A percentile compares a stretch with the other conserved stretches of the same genome.
These are phyloP conservation scores for Dalbergia cochinchinensis DNA, from an alignment of 306 rosid species.

Conservation along the genomic window DNA sequence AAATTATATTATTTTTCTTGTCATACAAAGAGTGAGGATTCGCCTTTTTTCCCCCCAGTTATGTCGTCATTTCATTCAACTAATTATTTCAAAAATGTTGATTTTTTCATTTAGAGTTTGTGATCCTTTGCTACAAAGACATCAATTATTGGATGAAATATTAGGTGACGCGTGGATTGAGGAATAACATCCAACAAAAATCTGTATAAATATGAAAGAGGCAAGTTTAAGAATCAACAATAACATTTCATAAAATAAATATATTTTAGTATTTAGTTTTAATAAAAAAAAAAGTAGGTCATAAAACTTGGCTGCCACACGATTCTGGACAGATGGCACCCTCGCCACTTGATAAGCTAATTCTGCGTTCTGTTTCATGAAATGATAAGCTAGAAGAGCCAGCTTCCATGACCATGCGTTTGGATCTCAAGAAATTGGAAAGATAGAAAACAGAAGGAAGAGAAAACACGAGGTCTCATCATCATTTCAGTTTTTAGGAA, in stretches of 20 bases:
- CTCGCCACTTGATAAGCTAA: background rate
- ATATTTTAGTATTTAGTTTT: background rate
- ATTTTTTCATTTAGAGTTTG: too few relatives aligned
- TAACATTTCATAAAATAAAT: background rate
- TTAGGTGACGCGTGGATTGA: background rate
- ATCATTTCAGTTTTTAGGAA: too few relatives aligned
- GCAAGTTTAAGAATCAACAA: background rate
- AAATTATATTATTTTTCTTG: too few relatives aligned
- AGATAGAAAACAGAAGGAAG: too few relatives aligned
- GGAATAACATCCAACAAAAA: background rate
- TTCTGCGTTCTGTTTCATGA: background rate
- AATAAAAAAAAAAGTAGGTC: background rate
- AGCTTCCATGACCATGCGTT: background rate
- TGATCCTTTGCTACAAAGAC: background rate
- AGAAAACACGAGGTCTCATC: too few relatives aligned
- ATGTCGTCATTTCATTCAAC: too few relatives aligned
- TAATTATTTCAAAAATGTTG: too few relatives aligned
- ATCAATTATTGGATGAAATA: background rate
- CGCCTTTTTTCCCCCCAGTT: too few relatives aligned
- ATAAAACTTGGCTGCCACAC: background rate
- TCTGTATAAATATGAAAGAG: background rate
- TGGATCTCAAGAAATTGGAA: too few relatives aligned
- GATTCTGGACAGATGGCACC: constrained; percentile 9
- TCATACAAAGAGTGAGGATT: too few relatives aligned
- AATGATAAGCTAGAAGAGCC: background rate